Conservation (phyloP, 352 stramenopile species). For the Phytophthora pinifolia region DNA sequence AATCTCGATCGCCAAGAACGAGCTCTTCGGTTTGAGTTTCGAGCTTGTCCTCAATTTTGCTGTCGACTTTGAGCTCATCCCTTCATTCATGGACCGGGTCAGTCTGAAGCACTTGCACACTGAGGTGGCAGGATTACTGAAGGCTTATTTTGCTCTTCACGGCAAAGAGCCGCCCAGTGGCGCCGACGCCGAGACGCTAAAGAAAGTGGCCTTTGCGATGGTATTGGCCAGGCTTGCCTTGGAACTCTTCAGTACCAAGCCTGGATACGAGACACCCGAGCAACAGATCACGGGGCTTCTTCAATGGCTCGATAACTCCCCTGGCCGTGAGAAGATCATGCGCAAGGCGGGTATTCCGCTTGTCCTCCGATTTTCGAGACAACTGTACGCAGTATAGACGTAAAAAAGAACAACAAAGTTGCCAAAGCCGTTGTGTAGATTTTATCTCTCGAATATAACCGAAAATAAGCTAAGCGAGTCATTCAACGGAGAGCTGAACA, state of each 20-base stretch:
- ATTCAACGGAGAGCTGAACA: too few species aligned
- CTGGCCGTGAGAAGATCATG: slow-evolving; percentile 67
- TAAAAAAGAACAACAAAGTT: slow-evolving; percentile 2
- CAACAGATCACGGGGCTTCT: slow-evolving; percentile 69
- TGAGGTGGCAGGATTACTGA: slow-evolving; percentile 57
- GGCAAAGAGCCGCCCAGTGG: slow-evolving; percentile 50
- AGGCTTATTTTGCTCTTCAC: slow-evolving; percentile 58
- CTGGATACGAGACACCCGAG: slow-evolving; percentile 71
- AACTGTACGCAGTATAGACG: slow-evolving; percentile 51
- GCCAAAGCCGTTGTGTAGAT: too few species aligned
- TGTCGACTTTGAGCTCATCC: slow-evolving; percentile 81
- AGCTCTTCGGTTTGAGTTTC: slow-evolving; percentile 62
- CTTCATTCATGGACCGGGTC: slow-evolving; percentile 77
- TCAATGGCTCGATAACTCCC: slow-evolving; percentile 79
- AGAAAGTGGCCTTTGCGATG: slow-evolving; percentile 74
- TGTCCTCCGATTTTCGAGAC: slow-evolving; percentile 74
- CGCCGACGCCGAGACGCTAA: slow-evolving; percentile 62
- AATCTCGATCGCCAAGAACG: slow-evolving; percentile 35
- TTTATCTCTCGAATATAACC: too few species aligned
- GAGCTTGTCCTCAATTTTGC: slow-evolving; percentile 70
- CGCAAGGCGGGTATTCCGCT: slow-evolving; percentile 60
- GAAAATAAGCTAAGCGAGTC: too few species aligned
- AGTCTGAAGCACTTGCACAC: slow-evolving; percentile 74
- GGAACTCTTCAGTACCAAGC: slow-evolving; percentile 63
- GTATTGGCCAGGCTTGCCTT: slow-evolving; percentile 64